Conservation (phyloP, 176 grass and related monocot species). For the Oryza officinalis region DNA sequence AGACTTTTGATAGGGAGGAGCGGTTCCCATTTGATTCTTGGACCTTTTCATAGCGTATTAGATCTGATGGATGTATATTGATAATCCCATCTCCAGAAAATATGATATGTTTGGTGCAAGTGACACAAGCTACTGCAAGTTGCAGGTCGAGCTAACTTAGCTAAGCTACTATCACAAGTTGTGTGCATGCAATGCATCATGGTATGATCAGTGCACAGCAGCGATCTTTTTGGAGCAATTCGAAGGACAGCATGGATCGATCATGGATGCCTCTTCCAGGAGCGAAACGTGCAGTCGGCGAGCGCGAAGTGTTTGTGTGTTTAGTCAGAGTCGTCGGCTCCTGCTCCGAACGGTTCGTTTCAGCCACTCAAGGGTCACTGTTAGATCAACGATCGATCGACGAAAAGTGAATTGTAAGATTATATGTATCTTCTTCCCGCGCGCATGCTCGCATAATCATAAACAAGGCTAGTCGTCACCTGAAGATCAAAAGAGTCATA, state of each 20-base stretch:
- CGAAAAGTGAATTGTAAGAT: neutral
- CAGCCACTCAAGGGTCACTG: slow-evolving; percentile 29
- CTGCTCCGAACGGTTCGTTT: slow-evolving; percentile 22
- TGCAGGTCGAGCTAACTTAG: neutral
- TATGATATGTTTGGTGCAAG: slow-evolving; percentile 2
- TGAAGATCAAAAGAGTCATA: neutral
- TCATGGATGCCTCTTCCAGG: slow-evolving; percentile 25
- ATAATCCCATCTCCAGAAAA: neutral
- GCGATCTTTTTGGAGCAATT: neutral
- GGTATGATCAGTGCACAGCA: neutral
- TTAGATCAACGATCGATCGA: neutral
- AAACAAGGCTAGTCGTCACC: neutral
- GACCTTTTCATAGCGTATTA: neutral
- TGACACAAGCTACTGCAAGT: slow-evolving; percentile 1
- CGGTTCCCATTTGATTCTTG: slow-evolving; percentile 4
- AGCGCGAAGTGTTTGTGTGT: neutral
- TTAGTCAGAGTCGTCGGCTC: neutral
- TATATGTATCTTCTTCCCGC: neutral
- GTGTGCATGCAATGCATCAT: slow-evolving; percentile 15
- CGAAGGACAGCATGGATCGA: neutral
- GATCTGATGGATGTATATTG: slow-evolving; percentile 5
- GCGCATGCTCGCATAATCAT: neutral
- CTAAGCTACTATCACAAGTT: neutral
- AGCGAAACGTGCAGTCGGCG: slow-evolving; percentile 11
- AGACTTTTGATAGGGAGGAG: neutral